Percentiles rank a stretch among this genome's conserved stretches.
Conservation (phyloP, 2,329 filamentous ascomycete genomes). For the Clarireedia sp. region DNA sequence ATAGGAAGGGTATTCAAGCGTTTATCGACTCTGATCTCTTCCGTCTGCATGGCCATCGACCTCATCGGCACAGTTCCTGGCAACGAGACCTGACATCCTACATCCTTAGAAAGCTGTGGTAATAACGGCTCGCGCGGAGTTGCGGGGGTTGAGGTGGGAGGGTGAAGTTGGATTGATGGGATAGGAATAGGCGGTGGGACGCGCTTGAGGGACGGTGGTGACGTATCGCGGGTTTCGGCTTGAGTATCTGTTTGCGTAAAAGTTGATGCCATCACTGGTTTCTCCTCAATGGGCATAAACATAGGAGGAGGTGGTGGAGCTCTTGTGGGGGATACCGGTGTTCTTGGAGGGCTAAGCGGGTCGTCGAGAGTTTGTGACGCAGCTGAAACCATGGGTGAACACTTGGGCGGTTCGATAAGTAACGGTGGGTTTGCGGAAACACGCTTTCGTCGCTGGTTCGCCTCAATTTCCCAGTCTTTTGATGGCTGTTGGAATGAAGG, state of each 20-base stretch:
- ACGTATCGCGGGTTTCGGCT: slow-evolving; percentile 25
- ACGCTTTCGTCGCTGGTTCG: slow-evolving; percentile 66
- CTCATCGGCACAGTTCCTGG: slow-evolving; percentile 33
- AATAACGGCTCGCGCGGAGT: slow-evolving; percentile 68
- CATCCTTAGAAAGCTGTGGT: slow-evolving; percentile 75
- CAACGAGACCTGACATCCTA: slow-evolving; percentile 69
- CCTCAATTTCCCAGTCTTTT: slow-evolving; percentile 54
- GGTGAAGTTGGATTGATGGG: slow-evolving; percentile 83
- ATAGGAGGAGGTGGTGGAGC: slow-evolving; percentile 33
- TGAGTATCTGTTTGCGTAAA: slow-evolving; percentile 53
- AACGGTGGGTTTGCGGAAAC: slow-evolving; percentile 47
- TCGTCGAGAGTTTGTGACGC: slow-evolving; percentile 55
- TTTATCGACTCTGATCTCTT: slow-evolving; percentile 79
- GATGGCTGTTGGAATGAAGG: slow-evolving; percentile 31
- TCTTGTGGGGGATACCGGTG: slow-evolving; percentile 47
- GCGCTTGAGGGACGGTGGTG: slow-evolving; percentile 18
- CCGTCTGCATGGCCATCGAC: slow-evolving; percentile 65
- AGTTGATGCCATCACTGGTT: slow-evolving; percentile 42
- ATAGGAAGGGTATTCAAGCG: slow-evolving; percentile 66
- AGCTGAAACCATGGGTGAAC: slow-evolving; percentile 53
- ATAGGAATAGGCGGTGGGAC: slow-evolving; percentile 42
- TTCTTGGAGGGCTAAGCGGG: slow-evolving; percentile 57
- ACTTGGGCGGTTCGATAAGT: slow-evolving; percentile 39
- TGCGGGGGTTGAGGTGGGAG: slow-evolving; percentile 74
- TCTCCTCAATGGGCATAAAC: slow-evolving; percentile 19